Evolutionary conservation across 2,329 filamentous ascomycete genomes (phyloP), one percentile per base, ranked within the genome.

Genomic region (Aspergillus ochraceus): DNA sequence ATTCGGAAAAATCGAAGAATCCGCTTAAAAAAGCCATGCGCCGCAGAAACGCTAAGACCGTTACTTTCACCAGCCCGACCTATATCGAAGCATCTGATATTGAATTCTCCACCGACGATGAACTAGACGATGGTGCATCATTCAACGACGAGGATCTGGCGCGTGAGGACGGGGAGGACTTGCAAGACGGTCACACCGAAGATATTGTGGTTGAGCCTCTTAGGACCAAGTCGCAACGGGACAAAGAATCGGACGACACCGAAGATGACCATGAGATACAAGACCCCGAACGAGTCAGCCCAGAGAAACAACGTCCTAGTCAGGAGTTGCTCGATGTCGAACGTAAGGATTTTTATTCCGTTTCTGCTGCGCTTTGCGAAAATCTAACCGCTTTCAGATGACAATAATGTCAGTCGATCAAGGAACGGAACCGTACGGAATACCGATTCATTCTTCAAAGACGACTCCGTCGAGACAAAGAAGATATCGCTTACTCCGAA

Each of bases 401-500:
- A 71, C 64, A 65, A 67, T 52, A 69, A 66, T 22, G 68, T 74
- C 67, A 79, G 71, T 71, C 74, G 89, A 71, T 92, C 91, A 39
- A 87, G 89, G 64, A 96, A 96, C 68, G 92, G 92, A 47, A 94
- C 90, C 22, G 85, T 97, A 49, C 86, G 94, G 64, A 96, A 96
- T 72, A 94, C 92, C 4, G 94, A 98, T 76, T 97, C 94, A 1
- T 97, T 98, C 81, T 97, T 97, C 82, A 96, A 92, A 76, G 95
- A 98, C 71, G 94, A 99, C 71, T 92, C 87, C 32, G 90, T 92
- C 42, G 95, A 98, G 76, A 97, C 95, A 2, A 92, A 96, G 76
- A 98, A 98, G 80, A 98, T 99, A 66, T 96, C 93, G 0, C 84
- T 99, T 49, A 99, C 95, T 3, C 95, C 95, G 1, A 96, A 96